phyloP scores from a whole-genome alignment of 345 rosid species.

The Hibiscus trionum region DNA sequence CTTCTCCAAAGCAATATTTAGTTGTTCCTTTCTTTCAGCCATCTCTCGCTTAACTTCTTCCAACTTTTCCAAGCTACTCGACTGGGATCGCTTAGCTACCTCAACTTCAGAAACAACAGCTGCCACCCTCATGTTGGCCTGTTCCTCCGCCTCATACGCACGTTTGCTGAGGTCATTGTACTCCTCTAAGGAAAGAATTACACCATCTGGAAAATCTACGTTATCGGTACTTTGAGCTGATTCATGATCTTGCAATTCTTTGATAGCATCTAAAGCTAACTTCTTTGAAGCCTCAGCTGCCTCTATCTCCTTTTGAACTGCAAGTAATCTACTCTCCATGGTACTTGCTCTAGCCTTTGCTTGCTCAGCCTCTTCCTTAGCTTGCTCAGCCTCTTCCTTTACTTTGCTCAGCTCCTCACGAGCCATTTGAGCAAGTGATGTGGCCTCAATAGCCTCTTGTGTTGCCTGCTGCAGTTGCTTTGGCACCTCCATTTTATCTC shows the following conservation, averaged over 20 bases:
- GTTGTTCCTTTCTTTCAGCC: conserved; percentile 47
- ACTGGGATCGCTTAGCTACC: conserved; percentile 62
- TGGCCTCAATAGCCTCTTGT: conserved; percentile 73
- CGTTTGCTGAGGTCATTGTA: conserved; percentile 77
- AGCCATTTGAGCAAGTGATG: conserved; percentile 47
- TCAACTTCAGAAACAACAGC: conserved; percentile 63
- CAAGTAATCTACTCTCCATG: conserved; percentile 58
- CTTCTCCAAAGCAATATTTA: conserved; percentile 56
- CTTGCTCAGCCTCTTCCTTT: conserved; percentile 73
- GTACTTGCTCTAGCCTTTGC: conserved; percentile 72
- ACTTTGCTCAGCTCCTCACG: conserved; percentile 66
- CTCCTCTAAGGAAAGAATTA: conserved; percentile 73
- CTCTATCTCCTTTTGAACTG: conserved; percentile 75
- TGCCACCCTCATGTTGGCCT: conserved; percentile 57
- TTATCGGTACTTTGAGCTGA: conserved; percentile 28
- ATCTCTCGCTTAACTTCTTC: conserved; percentile 62
- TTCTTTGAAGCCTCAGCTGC: conserved; percentile 82
- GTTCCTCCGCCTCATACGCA: conserved; percentile 76
- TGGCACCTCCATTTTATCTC: conserved; percentile 62
- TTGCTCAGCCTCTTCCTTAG: conserved; percentile 73
- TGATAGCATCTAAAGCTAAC: conserved; percentile 70
- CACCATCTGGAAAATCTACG: conserved; percentile 41
- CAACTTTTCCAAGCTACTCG: conserved; percentile 41
- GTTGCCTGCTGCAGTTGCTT: conserved; percentile 67
- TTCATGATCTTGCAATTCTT: conserved; percentile 80